Evolutionary conservation across 768 basidiomycete genomes (phyloP).

Genomic region (Kwoniella dendrophila): DNA sequence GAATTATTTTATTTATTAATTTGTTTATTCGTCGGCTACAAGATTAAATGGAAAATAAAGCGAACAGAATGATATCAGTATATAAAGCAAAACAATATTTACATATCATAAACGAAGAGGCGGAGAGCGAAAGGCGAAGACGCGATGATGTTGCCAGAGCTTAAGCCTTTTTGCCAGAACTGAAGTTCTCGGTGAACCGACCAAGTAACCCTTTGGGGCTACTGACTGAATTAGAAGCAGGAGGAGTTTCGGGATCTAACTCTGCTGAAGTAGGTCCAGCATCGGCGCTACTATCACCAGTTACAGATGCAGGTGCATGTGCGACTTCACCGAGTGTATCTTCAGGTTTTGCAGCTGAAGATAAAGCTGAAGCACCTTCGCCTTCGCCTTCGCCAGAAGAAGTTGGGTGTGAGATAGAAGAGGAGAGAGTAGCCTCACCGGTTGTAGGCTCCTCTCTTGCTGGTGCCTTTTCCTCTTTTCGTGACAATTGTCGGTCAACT

Average conservation of each 20-base stretch:
- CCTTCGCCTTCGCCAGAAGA: constrained; percentile 1
- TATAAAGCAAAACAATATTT: neutral
- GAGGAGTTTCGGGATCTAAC: constrained; percentile 32
- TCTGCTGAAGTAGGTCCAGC: constrained; percentile 25
- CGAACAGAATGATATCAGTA: neutral
- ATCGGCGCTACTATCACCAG: constrained; percentile 13
- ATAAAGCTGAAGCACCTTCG: constrained; percentile 9
- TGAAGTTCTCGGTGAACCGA: constrained; percentile 42
- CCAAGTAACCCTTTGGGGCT: constrained; percentile 32
- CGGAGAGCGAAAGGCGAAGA: neutral
- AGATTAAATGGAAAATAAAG: neutral
- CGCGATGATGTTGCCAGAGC: neutral
- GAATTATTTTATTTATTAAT: too few relatives aligned
- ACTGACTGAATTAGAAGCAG: constrained; percentile 8
- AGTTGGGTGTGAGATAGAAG: constrained; percentile 26
- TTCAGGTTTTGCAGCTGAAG: constrained; percentile 16
- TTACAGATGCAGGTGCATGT: constrained; percentile 34
- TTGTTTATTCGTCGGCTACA: constrained; percentile 19
- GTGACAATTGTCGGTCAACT: constrained; percentile 61
- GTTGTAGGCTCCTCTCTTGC: constrained; percentile 61
- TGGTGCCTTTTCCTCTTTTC: constrained; percentile 74
- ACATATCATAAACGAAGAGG: neutral
- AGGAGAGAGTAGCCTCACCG: constrained; percentile 48
- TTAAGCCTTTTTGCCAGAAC: too few relatives aligned
- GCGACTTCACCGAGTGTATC: constrained; percentile 43